Base-by-base conservation (phyloP, 352 stramenopile genomes). In the Phytophthora lateralis region DNA sequence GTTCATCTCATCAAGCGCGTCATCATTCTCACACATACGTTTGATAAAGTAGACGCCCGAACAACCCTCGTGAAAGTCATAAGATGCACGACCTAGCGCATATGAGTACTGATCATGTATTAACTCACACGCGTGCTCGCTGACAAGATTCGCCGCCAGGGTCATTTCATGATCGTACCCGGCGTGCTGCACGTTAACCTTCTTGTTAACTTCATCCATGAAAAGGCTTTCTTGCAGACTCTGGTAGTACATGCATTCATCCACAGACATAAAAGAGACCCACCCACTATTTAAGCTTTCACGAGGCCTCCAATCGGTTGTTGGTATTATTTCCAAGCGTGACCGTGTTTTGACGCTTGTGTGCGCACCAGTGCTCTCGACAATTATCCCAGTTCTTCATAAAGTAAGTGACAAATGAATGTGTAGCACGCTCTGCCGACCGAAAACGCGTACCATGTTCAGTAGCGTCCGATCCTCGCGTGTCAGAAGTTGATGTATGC, bases 221-320 rank as follows among this genome's bases (percentile, higher is more conserved):
- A n/a, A n/a, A n/a, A n/a, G n/a, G n/a, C n/a, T 24, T 43, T 43
- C 37, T 43, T 24, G 37, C 0, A 21, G 15, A 43, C 37, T 43
- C 37, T 43, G 37, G n/a, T 43, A 43, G 15, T 43, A 43, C 15
- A 43, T 43, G 14, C 37, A 43, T 43, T 43, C 37, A 24, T 43
- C 14, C 37, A 43, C 15, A 24, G 6, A 43, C 37, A 43, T 43
- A 9, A 43, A 43, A 24, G 37, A 43, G n/a, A 43, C 24, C 37
- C 12, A 43, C 37, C 37, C 37, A 43, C n/a, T 43, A 15, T 43
- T 43, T 43, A 20, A 43, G n/a, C 15, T 43, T 43, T 15, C 37
- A 43, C n/a, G 37, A 43, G 6, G 37, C 14, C n/a, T 43, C 37
- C n/a, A 24, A 24, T 17, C 37, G 11, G 37, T 43, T 43, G 37